These are phyloP conservation scores for Aspergillus pseudonomiae DNA, from an alignment of 2,329 filamentous ascomycete genomes.

Conservation along the genomic window DNA sequence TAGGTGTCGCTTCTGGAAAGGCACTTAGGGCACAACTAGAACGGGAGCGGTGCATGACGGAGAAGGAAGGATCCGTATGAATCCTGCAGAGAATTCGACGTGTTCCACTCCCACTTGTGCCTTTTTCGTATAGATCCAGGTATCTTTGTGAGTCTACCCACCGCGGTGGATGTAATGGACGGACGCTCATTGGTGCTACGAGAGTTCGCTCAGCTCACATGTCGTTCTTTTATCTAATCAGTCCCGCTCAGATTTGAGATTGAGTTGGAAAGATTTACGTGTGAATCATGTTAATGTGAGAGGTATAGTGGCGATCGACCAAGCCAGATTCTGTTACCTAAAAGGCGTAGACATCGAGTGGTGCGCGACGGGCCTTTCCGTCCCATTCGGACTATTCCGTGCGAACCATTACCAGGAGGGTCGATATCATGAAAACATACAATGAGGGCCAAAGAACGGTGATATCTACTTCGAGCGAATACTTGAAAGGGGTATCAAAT, in stretches of 20 bases:
- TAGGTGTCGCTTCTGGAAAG: neutral
- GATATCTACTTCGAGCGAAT: neutral
- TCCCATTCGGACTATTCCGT: no score
- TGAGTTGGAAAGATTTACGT: neutral
- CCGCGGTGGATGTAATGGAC: neutral
- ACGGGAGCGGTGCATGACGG: neutral
- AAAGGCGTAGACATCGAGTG: neutral
- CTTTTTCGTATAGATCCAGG: constrained; percentile 7
- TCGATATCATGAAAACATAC: neutral
- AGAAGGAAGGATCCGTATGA: constrained; percentile 6
- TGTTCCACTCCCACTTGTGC: constrained; percentile 17
- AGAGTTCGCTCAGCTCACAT: neutral
- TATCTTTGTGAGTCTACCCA: neutral
- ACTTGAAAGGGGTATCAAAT: neutral
- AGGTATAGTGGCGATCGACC: neutral
- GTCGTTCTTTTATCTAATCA: constrained; percentile 1
- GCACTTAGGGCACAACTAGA: neutral
- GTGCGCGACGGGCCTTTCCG: neutral
- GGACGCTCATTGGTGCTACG: neutral
- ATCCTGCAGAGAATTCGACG: constrained; percentile 15
- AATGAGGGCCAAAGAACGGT: neutral
- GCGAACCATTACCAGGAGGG: neutral
- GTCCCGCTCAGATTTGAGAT: neutral
- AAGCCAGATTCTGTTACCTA: neutral
- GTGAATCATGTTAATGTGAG: neutral